Evolutionary conservation across 2,329 filamentous ascomycete genomes (phyloP), one percentile per base, ranked within the genome.

Genomic region (Alternaria gaisen): DNA sequence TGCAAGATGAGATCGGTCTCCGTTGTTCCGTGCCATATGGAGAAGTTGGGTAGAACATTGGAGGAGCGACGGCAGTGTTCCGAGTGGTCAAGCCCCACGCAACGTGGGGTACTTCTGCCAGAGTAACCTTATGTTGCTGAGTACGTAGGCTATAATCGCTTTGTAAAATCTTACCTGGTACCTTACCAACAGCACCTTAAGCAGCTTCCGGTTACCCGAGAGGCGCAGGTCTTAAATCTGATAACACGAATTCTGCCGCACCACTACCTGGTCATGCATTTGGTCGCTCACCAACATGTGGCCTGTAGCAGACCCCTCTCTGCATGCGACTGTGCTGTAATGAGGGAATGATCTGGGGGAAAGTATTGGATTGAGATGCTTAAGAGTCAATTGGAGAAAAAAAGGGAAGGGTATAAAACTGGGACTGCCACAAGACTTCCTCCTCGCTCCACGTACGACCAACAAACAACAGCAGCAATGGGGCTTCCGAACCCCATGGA

Each of bases 21-120:
- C 32, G 22, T 43, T 32, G 47, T 61, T 72, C 72, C 71, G 72
- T 71, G 64, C 53, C 58, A 26, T 34, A 67, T 61, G 46, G 22
- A 63, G 61, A 53, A 51, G 56, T 47, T 52, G 20, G 53, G 42
- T 32, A 38, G 26, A 14, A 20, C 52, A 53, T 62, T 55, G 28
- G 46, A 48, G 47, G 51, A 42, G 38, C 42, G 5, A 48, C 46
- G 34, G 56, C 20, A 55, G 51, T 3, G 16, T 63, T 60, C 56
- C 56, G 51, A 56, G 24, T 28, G 54, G 48, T 22, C 22, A 6
- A 30, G 26, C 52, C 58, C 57, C 56, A 63, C 58, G 44, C 36
- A 38, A 44, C 47, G 36, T 41, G 56, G 56, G 58, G 61, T 63
- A n/a, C 32, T 28, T 28, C 46, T 34, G 32, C 42, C 20, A n/a